A percentile compares a stretch with the other conserved stretches of the same genome.
Evolutionary conservation across 148 eudicot genomes (phyloP).

Genomic region (Polygonum maritimum): DNA sequence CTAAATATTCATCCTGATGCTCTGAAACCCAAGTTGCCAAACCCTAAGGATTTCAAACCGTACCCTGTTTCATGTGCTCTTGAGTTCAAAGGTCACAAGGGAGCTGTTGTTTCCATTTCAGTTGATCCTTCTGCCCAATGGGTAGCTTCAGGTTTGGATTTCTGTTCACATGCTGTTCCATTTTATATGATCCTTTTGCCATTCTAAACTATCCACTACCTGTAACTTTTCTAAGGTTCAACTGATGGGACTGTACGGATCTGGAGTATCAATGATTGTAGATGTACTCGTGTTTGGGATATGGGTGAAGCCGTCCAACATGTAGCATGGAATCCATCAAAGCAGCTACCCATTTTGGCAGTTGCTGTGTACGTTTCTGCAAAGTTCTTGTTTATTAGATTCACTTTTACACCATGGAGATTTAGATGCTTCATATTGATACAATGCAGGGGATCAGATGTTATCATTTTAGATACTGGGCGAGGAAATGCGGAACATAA

Average conservation of each 20-base stretch:
- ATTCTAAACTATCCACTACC: background rate
- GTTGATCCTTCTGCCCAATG: conserved; percentile 80
- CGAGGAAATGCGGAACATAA: conserved; percentile 66
- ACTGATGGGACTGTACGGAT: conserved; percentile 80
- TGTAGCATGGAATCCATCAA: conserved; percentile 90
- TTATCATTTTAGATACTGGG: conserved; percentile 57
- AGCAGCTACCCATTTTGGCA: conserved; percentile 72
- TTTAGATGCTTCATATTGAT: background rate
- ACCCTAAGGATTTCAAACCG: conserved; percentile 80
- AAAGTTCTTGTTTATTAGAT: background rate
- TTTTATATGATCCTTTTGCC: background rate
- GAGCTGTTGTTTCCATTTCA: conserved; percentile 71
- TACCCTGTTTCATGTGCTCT: conserved; percentile 76
- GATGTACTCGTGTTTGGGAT: conserved; percentile 80
- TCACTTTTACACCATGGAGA: background rate
- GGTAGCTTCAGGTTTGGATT: conserved; percentile 83
- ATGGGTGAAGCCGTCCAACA: conserved; percentile 55
- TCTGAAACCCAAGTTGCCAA: conserved; percentile 76
- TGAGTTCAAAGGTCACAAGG: conserved; percentile 84
- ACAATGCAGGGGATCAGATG: conserved; percentile 69
- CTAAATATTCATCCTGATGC: conserved; percentile 90
- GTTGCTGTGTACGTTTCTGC: conserved; percentile 61
- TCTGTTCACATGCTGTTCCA: background rate
- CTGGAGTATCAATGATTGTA: conserved; percentile 92
- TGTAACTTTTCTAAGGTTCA: conserved; percentile 42